Evolutionary conservation across 805 yeast genomes (phyloP), one percentile per base, ranked within the genome.

Genomic region (Pichia heedii): DNA sequence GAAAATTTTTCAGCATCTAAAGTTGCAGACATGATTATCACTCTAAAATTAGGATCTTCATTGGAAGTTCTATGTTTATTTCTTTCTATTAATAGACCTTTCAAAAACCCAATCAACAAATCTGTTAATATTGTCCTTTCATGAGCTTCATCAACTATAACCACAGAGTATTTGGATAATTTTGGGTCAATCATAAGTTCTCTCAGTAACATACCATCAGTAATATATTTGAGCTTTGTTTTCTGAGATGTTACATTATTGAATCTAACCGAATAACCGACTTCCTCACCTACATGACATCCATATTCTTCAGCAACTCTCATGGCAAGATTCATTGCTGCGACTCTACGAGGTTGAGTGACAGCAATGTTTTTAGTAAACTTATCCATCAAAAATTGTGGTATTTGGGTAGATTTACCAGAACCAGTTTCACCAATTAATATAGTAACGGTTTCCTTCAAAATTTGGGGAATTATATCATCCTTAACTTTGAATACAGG

Each of bases 341-440:
- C 97, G 33, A 90, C 98, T 57, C 97, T 75, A 66, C 98, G 81
- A 1, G 98, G 98, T 66, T 90, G 97, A 0, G 98, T 89, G 8
- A 93, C 90, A 0, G 95, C 97, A 19, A 90, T 79, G 13, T 46
- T 45, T 47, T 76, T 77, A 18, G 63, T 61, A 32, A 62, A 57
- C 39, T 65, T 63, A 0, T 76, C 73, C 63, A 84, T 74, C n/a
- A 90, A 58, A 51, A 90, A 81, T 58, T 90, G 97, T 0, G 98
- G 97, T 38, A 90, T 80, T 66, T 90, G 98, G 0, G 98, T 90
- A 4, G 97, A 89, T 59, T 90, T 90, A 69, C 97, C 97, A 8
- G 96, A 86, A 63, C 98, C 98, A 0, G 98, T 90, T 58, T 90
- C 97, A 63, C 97, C 97, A 57, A 93, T 84, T 18, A 90, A 70